phyloP scores from a whole-genome alignment of 1,139 yeast species.

The Scheffersomyces insectosa region DNA sequence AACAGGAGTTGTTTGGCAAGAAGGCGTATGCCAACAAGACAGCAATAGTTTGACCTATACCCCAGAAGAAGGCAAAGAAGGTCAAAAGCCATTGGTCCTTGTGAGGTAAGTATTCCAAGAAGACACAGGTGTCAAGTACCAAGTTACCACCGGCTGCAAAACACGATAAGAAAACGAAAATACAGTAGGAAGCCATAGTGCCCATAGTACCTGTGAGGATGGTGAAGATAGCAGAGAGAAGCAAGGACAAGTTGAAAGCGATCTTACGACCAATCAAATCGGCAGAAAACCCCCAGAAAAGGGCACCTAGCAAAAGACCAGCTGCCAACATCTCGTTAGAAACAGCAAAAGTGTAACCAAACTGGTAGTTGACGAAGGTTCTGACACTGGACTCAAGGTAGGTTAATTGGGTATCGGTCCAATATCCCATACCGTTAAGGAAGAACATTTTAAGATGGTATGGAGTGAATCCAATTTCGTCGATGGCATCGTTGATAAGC shows the following conservation, averaged over 20 bases:
- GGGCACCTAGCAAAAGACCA: constrained; percentile 56
- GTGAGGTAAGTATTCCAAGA: constrained; percentile 57
- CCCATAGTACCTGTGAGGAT: constrained; percentile 55
- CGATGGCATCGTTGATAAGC: constrained; percentile 33
- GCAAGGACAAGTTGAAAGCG: constrained; percentile 55
- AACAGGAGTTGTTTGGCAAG: constrained; percentile 50
- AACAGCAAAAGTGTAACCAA: constrained; percentile 28
- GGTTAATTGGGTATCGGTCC: constrained; percentile 18
- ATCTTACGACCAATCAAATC: constrained; percentile 59
- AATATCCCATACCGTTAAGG: constrained; percentile 14
- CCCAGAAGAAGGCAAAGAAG: constrained; percentile 62
- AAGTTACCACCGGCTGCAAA: constrained; percentile 62
- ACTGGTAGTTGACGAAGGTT: constrained; percentile 37
- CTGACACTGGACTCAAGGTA: constrained; percentile 35
- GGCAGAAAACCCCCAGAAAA: constrained; percentile 59
- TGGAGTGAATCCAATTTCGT: constrained; percentile 39
- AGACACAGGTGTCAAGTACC: constrained; percentile 60
- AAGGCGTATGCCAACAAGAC: constrained; percentile 59
- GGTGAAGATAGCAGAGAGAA: constrained; percentile 51
- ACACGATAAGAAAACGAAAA: constrained; percentile 47
- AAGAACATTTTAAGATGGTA: constrained; percentile 35
- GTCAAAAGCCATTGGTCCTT: constrained; percentile 55
- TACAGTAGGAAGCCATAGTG: constrained; percentile 48
- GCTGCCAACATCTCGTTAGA: constrained; percentile 6
- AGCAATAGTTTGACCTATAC: constrained; percentile 60